Conservation (phyloP, 2,329 filamentous ascomycete species). For the Colletotrichum sp. region DNA sequence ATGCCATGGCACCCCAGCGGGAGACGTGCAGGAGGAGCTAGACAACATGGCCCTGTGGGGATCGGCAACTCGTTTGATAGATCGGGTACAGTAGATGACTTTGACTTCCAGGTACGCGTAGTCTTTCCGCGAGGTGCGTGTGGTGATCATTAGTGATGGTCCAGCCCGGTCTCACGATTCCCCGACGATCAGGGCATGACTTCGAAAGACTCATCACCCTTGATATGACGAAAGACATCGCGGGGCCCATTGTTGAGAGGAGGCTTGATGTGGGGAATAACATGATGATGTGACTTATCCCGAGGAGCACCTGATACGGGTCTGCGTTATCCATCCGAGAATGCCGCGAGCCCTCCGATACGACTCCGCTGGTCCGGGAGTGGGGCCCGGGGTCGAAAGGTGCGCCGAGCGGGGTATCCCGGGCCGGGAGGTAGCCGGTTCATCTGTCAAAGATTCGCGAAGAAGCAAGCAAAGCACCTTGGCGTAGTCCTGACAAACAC, state of each 20-base stretch:
- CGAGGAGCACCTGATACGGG: neutral
- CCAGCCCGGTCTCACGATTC: neutral
- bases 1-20: neutral
- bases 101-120: neutral
- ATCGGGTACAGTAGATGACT: neutral
- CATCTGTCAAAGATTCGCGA: rapidly evolving
- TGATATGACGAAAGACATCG: neutral
- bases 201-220: neutral
- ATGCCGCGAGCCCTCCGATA: neutral
- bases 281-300: neutral
- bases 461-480: rapidly evolving
- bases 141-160: neutral
- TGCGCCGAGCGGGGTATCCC: neutral
- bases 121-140: neutral
- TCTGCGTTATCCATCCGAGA: neutral
- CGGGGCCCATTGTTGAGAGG: neutral
- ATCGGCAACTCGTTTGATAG: neutral
- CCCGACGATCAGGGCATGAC: neutral
- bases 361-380: neutral
- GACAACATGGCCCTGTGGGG: neutral
- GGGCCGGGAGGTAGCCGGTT: neutral
- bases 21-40: neutral
- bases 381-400: neutral
- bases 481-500: neutral
- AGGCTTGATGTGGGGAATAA: neutral